Conservation (phyloP, 2,329 filamentous ascomycete genomes). For the Penicillium freii region DNA sequence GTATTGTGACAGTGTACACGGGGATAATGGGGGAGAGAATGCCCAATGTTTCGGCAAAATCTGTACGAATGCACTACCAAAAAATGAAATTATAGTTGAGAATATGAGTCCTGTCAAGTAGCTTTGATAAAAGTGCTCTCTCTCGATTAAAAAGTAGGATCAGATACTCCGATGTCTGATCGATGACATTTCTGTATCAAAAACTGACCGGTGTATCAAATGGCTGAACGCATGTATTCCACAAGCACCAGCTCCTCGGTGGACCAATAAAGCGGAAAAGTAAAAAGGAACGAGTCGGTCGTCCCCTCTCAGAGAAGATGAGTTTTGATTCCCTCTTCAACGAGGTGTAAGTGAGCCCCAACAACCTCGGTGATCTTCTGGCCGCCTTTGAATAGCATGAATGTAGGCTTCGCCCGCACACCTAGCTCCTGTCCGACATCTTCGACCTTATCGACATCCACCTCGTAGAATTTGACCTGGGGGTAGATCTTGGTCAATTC, state of each 20-base stretch:
- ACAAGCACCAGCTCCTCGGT: background rate
- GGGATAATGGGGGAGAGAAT: background rate
- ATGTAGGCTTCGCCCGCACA: constrained; percentile 3
- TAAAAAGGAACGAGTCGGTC: background rate
- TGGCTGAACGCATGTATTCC: background rate
- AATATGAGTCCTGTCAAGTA: background rate
- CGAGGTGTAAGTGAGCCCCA: background rate
- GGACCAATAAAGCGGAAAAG: too few relatives aligned
- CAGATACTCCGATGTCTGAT: background rate
- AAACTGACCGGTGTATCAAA: background rate
- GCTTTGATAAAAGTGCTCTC: background rate
- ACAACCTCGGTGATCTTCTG: constrained; percentile 7
- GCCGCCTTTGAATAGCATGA: constrained; percentile 7
- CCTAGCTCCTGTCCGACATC: constrained; percentile 3
- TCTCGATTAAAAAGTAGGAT: background rate
- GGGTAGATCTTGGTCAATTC: background rate
- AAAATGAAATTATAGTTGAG: background rate
- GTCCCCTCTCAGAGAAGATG: background rate
- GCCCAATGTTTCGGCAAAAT: background rate
- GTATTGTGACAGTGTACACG: background rate
- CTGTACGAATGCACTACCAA: background rate
- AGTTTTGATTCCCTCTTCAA: constrained; percentile 2
- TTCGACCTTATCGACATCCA: constrained; percentile 1
- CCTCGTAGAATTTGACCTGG: constrained; percentile 7
- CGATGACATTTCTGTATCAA: background rate